phyloP scores from a whole-genome alignment of 352 stramenopile genomes.

The Halophytophthora polymorphica region DNA sequence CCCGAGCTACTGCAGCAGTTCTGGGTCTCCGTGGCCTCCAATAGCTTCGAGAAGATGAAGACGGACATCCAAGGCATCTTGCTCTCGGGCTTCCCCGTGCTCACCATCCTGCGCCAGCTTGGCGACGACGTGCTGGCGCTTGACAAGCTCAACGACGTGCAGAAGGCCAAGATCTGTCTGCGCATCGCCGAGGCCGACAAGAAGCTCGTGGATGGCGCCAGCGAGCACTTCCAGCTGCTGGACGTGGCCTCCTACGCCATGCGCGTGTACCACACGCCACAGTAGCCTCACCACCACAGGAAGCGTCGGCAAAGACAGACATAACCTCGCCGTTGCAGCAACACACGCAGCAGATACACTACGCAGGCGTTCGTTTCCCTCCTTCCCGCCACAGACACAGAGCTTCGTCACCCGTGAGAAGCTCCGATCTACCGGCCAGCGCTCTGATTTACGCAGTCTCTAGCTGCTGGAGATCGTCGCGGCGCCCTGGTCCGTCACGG shows the following conservation, averaged over 20 bases:
- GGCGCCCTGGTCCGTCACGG: conserved; percentile 65
- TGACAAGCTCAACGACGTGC: conserved; percentile 78
- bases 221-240: conserved; percentile 96
- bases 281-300: conserved; percentile 6
- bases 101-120: conserved; percentile 90
- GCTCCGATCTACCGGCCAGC: neutral
- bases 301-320: conserved; percentile 11
- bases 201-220: conserved; percentile 94
- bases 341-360: conserved; percentile 4
- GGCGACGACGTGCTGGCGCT: conserved; percentile 76
- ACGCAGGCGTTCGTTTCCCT: too few relatives aligned
- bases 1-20: conserved; percentile 75
- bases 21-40: conserved; percentile 72
- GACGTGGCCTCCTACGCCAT: conserved; percentile 90
- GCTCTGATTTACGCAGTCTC: conserved; percentile 1
- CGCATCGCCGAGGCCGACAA: conserved; percentile 95
- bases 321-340: conserved; percentile 4
- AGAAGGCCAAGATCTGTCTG: conserved; percentile 93
- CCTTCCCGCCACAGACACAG: neutral
- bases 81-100: conserved; percentile 90
- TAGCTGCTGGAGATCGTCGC: conserved; percentile 27
- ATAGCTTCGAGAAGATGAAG: conserved; percentile 90
- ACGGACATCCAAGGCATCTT: conserved; percentile 90
- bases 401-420: neutral
- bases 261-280: conserved; percentile 54